These are phyloP conservation scores for Colletotrichum phormii DNA, from an alignment of 2,329 filamentous ascomycete species.

Conservation along the genomic window DNA sequence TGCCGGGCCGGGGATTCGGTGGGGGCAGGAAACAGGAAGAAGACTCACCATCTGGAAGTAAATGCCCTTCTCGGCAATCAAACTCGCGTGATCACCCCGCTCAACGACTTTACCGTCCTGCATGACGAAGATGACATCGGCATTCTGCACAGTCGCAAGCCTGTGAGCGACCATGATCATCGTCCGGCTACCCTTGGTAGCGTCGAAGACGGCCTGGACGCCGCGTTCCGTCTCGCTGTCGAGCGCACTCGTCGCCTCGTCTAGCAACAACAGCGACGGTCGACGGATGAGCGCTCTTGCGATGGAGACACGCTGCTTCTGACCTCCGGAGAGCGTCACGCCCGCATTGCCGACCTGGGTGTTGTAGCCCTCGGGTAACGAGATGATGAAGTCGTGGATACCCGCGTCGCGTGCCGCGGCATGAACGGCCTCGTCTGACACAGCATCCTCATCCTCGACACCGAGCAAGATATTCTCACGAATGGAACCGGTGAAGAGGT, in stretches of 20 bases:
- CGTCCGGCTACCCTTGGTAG: conserved; percentile 27
- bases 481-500: conserved; percentile 55
- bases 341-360: conserved; percentile 27
- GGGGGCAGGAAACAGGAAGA: not conserved
- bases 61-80: conserved; percentile 28
- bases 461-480: conserved; percentile 43
- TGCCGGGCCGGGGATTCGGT: not conserved
- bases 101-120: conserved; percentile 55
- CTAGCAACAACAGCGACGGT: conserved; percentile 19
- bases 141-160: conserved; percentile 54
- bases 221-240: conserved; percentile 35
- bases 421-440: conserved; percentile 17
- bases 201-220: conserved; percentile 34
- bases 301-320: conserved; percentile 67
- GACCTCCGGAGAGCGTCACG: conserved; percentile 60
- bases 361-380: conserved; percentile 73
- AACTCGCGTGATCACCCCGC: conserved; percentile 26
- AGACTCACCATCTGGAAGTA: conserved; percentile 34
- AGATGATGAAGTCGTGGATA: conserved; percentile 77
- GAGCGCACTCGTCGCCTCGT: conserved; percentile 31
- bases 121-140: conserved; percentile 58
- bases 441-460: conserved; percentile 31
- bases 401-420: conserved; percentile 57
- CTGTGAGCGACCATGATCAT: conserved; percentile 55
- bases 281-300: conserved; percentile 32